A percentile compares a stretch with the other conserved stretches of the same genome.
Evolutionary conservation across 768 basidiomycete species (phyloP).

Genomic region (Xerocomellus dryophilus): DNA sequence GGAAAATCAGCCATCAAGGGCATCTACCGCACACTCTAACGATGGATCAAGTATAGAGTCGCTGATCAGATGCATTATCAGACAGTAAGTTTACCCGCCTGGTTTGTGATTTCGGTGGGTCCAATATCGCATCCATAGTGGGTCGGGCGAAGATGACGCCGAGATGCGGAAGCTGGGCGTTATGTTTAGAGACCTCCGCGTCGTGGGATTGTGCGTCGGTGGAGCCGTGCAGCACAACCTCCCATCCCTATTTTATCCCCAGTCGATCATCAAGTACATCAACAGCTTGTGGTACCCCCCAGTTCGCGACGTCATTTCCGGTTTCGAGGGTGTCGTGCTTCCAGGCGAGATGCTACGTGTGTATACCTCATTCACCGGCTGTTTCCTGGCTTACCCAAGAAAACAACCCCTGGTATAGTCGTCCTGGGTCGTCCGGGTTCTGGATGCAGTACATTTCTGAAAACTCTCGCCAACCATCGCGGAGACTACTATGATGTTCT

Average conservation of each 20-base stretch:
- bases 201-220: constrained; percentile 46
- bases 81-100: constrained; percentile 2
- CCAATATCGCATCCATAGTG: constrained; percentile 9
- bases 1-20: not conserved
- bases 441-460: constrained; percentile 48
- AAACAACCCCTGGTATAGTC: constrained; percentile 39
- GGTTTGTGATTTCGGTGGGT: not conserved
- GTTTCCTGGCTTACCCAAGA: not conserved
- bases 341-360: constrained; percentile 75
- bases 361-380: constrained; percentile 33
- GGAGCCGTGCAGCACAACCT: constrained; percentile 49
- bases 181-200: constrained; percentile 48
- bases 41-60: constrained; percentile 10
- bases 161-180: constrained; percentile 46
- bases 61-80: constrained; percentile 15
- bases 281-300: constrained; percentile 56
- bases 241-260: constrained; percentile 52
- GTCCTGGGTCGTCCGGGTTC: constrained; percentile 83
- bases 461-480: constrained; percentile 48
- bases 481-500: constrained; percentile 40
- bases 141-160: constrained; percentile 33
- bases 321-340: constrained; percentile 61
- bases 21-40: not conserved
- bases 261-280: constrained; percentile 37
- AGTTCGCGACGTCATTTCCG: constrained; percentile 57